Conservation (phyloP, 1,284 basidiomycete genomes). For the Flammula alnicola region DNA sequence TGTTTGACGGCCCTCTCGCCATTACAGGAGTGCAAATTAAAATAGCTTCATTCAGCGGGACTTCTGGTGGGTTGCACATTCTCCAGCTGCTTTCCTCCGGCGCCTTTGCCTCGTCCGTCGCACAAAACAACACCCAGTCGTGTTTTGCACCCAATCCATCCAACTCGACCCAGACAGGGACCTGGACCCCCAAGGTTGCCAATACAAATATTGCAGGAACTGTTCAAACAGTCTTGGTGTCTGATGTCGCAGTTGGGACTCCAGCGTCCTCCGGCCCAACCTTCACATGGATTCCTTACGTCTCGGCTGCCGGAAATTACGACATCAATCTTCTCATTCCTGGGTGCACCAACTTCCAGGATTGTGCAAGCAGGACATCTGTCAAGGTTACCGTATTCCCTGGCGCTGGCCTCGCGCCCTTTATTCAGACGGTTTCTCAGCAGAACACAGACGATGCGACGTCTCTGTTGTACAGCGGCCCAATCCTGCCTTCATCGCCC, state of each 20-base stretch:
- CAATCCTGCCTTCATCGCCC: constrained; percentile 74
- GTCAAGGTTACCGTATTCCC: constrained; percentile 88
- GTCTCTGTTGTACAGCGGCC: constrained; percentile 79
- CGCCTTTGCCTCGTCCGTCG: constrained; percentile 78
- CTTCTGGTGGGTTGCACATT: constrained; percentile 83
- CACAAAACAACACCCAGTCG: constrained; percentile 63
- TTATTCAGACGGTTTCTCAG: constrained; percentile 75
- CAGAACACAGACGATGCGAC: constrained; percentile 68
- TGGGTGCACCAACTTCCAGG: constrained; percentile 81
- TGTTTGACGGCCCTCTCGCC: constrained; percentile 66
- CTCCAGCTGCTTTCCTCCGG: constrained; percentile 92
- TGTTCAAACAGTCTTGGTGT: constrained; percentile 73
- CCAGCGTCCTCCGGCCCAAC: constrained; percentile 64
- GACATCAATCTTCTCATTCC: constrained; percentile 86
- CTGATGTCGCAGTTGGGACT: constrained; percentile 71
- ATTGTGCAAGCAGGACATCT: constrained; percentile 81
- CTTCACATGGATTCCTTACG: constrained; percentile 90
- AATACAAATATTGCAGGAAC: constrained; percentile 82
- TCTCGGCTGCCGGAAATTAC: constrained; percentile 88
- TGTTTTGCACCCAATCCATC: constrained; percentile 79
- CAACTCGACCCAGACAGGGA: constrained; percentile 63
- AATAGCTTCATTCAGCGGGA: constrained; percentile 78
- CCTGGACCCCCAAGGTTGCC: constrained; percentile 69
- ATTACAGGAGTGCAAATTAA: constrained; percentile 88
- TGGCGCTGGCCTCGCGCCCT: constrained; percentile 65